Evolutionary conservation across 768 basidiomycete genomes (phyloP).

Genomic region (Galerina marginata): DNA sequence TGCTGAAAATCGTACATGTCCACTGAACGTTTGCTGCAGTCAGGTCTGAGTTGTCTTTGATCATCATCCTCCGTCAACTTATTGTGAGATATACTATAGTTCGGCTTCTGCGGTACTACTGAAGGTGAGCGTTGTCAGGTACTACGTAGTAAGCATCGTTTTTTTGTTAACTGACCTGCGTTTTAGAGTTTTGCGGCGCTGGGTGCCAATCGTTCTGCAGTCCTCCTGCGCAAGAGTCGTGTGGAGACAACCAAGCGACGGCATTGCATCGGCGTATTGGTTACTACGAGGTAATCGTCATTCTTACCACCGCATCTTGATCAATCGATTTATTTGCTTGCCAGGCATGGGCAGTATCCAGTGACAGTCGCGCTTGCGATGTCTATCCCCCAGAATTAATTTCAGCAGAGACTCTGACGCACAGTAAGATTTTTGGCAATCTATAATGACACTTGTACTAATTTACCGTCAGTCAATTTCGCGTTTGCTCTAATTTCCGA

Average conservation of each 20-base stretch:
- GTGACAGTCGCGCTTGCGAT: conserved; percentile 16
- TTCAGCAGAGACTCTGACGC: conserved; percentile 27
- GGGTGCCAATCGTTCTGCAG: conserved; percentile 9
- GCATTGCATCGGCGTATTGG: conserved; percentile 28
- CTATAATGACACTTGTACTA: background rate
- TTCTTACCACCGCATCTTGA: background rate
- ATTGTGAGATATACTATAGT: background rate
- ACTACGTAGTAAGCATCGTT: conserved; percentile 7
- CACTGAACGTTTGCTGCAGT: conserved; percentile 21
- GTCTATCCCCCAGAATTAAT: conserved; percentile 26
- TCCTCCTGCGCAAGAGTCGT: conserved; percentile 6
- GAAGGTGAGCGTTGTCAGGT: background rate
- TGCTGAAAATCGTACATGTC: conserved; percentile 14
- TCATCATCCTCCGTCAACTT: background rate
- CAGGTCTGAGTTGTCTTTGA: conserved; percentile 9
- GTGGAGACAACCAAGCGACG: conserved; percentile 24
- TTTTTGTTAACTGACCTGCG: background rate
- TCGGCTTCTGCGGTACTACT: conserved; percentile 22
- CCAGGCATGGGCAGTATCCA: conserved; percentile 11
- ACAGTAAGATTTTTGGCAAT: conserved; percentile 3
- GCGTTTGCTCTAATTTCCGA: conserved; percentile 30
- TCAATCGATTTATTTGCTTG: background rate
- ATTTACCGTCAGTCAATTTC: conserved; percentile 25
- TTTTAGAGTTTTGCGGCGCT: conserved; percentile 10
- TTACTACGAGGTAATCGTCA: conserved; percentile 27